Conservation (phyloP, 2,329 filamentous ascomycete species). For the Diaporthe velutina region DNA sequence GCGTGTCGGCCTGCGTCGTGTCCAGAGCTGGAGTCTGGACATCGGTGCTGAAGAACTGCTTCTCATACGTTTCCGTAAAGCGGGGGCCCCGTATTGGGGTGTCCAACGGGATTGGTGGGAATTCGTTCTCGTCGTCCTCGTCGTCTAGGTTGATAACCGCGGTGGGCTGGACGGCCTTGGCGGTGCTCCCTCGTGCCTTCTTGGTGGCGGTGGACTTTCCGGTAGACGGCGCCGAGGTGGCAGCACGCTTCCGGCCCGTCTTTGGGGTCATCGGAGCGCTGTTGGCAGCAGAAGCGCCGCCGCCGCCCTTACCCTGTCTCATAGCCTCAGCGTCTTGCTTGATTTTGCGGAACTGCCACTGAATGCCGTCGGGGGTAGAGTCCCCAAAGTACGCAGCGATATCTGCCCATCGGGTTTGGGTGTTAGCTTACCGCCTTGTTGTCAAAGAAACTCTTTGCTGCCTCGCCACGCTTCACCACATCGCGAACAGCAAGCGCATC, state of each 20-base stretch:
- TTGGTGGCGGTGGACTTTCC: slow-evolving; percentile 35
- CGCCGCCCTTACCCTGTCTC: slow-evolving; percentile 40
- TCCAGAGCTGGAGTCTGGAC: slow-evolving; percentile 34
- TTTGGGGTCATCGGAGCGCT: slow-evolving; percentile 29
- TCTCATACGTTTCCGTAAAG: not conserved
- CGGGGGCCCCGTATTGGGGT: not conserved
- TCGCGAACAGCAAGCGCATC: slow-evolving; percentile 55
- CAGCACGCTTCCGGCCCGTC: slow-evolving; percentile 33
- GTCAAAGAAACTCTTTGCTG: slow-evolving; percentile 57
- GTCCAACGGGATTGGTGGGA: not conserved
- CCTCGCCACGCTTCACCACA: slow-evolving; percentile 51
- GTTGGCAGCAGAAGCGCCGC: not conserved
- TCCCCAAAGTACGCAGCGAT: slow-evolving; percentile 72
- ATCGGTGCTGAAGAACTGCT: not conserved
- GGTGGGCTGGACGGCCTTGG: not conserved
- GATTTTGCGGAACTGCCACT: slow-evolving; percentile 70
- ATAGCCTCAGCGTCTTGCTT: slow-evolving; percentile 66
- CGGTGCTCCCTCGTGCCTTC: slow-evolving; percentile 20
- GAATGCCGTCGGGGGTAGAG: slow-evolving; percentile 68
- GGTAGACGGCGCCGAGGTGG: slow-evolving; percentile 30
- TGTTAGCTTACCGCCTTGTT: slow-evolving; percentile 40
- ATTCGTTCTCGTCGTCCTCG: slow-evolving; percentile 4
- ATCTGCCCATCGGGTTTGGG: slow-evolving; percentile 53
- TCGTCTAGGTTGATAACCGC: slow-evolving; percentile 4
- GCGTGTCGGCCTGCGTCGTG: slow-evolving; percentile 41